A percentile compares a stretch with the other conserved stretches of the same genome.
Conservation (phyloP, 176 grass and related monocot genomes). For the Hsuehochloa calcarea region DNA sequence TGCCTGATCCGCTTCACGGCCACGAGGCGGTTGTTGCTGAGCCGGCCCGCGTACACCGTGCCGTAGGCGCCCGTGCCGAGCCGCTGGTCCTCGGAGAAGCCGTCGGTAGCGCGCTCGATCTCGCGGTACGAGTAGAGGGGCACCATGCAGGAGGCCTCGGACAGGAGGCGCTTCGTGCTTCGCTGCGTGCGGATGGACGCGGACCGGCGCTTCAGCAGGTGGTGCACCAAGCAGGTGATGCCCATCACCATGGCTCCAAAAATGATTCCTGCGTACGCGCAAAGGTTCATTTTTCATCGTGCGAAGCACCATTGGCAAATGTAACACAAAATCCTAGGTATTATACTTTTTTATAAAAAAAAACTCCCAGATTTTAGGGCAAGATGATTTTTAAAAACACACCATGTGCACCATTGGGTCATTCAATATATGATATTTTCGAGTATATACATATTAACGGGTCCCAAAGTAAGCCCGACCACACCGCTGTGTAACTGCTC, state of each 20-base stretch:
- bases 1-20: constrained; percentile 66
- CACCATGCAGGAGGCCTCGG: constrained; percentile 34
- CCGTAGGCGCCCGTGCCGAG: constrained; percentile 78
- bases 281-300: neutral
- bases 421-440: too few species aligned
- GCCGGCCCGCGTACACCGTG: constrained; percentile 52
- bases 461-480: too few species aligned
- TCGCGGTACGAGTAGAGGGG: constrained; percentile 67
- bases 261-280: constrained; percentile 24
- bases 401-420: too few species aligned
- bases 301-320: neutral
- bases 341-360: too few species aligned
- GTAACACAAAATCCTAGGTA: too few species aligned
- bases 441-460: too few species aligned
- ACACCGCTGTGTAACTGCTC: too few species aligned
- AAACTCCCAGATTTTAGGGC: too few species aligned
- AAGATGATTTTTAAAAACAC: too few species aligned
- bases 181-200: constrained; percentile 21
- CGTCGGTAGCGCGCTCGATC: constrained; percentile 60
- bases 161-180: constrained; percentile 45
- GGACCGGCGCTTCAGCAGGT: constrained; percentile 32
- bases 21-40: constrained; percentile 40
- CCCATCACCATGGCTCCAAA: constrained; percentile 46
- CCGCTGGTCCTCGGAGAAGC: constrained; percentile 47
- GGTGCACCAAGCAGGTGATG: constrained; percentile 22